phyloP scores from a whole-genome alignment of 2,329 filamentous ascomycete species.

The Macrophomina pseudophaseolina region DNA sequence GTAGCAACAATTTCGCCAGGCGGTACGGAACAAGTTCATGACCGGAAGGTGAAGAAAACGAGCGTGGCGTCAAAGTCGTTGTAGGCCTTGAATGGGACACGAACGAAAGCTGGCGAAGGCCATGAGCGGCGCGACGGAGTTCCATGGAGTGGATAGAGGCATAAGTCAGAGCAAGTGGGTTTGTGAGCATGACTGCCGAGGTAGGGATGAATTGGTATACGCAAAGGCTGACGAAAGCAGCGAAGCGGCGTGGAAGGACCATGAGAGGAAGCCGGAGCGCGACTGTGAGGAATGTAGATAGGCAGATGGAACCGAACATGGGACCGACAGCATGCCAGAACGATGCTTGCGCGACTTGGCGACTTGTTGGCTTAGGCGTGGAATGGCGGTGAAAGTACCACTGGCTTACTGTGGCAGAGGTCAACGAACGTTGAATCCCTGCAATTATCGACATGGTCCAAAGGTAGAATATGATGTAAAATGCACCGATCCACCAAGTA shows the following conservation, averaged over 20 bases:
- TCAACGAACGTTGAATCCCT: slow-evolving; percentile 87
- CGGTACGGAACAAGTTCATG: slow-evolving; percentile 80
- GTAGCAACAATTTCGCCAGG: slow-evolving; percentile 87
- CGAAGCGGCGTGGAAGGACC: slow-evolving; percentile 76
- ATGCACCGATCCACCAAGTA: slow-evolving; percentile 94
- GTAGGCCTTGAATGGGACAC: slow-evolving; percentile 75
- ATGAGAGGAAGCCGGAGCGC: slow-evolving; percentile 84
- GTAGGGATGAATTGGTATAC: slow-evolving; percentile 83
- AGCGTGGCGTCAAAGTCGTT: slow-evolving; percentile 61
- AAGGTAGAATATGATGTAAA: slow-evolving; percentile 91
- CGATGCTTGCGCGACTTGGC: slow-evolving; percentile 82
- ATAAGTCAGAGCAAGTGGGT: slow-evolving; percentile 90
- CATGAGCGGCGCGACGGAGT: slow-evolving; percentile 76
- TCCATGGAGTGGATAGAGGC: slow-evolving; percentile 91
- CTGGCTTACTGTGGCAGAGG: slow-evolving; percentile 92
- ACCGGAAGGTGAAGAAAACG: slow-evolving; percentile 47
- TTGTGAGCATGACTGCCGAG: slow-evolving; percentile 83
- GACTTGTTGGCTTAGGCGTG: slow-evolving; percentile 75
- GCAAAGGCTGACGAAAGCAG: slow-evolving; percentile 71
- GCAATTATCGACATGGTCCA: slow-evolving; percentile 91
- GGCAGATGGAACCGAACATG: slow-evolving; percentile 88
- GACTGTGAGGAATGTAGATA: slow-evolving; percentile 82
- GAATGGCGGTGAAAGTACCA: slow-evolving; percentile 98
- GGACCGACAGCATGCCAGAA: slow-evolving; percentile 81
- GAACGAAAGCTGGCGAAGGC: slow-evolving; percentile 81